Evolutionary conservation across 331 rosid species (phyloP).

Genomic region (Cydonia oblonga): DNA sequence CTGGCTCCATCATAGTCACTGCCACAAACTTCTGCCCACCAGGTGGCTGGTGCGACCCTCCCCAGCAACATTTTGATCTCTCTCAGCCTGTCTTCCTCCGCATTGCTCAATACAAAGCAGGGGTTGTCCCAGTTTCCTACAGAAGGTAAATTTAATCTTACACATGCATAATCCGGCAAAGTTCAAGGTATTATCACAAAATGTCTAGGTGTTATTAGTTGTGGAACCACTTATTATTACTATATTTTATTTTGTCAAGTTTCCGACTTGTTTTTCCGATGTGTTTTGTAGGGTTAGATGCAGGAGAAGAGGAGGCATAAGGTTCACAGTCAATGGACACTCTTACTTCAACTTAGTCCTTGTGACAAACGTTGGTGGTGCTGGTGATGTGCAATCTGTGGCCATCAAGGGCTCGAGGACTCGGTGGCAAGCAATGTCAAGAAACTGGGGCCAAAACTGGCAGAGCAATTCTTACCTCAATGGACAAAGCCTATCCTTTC

Average conservation of each 20-base stretch:
- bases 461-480: slow-evolving; percentile 68
- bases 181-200: not conserved
- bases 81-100: slow-evolving; percentile 75
- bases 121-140: slow-evolving; percentile 65
- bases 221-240: not conserved
- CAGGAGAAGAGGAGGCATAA: slow-evolving; percentile 78
- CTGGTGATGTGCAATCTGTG: slow-evolving; percentile 69
- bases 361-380: slow-evolving; percentile 13
- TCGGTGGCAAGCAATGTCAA: slow-evolving; percentile 76
- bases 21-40: slow-evolving; percentile 96
- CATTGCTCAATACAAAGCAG: slow-evolving; percentile 76
- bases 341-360: slow-evolving; percentile 84
- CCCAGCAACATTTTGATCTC: slow-evolving; percentile 73
- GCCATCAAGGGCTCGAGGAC: slow-evolving; percentile 71
- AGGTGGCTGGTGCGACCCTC: slow-evolving; percentile 97
- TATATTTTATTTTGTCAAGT: not conserved
- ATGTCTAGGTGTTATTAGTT: not conserved
- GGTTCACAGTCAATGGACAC: slow-evolving; percentile 86
- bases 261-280: not conserved
- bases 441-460: slow-evolving; percentile 98
- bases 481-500: slow-evolving; percentile 75
- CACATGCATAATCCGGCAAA: no score
- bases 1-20: slow-evolving; percentile 59
- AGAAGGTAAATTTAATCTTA: slow-evolving; percentile 35
- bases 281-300: slow-evolving; percentile 55